Conservation (phyloP, 2,329 filamentous ascomycete genomes). For the Hymenoscyphus infarciens region DNA sequence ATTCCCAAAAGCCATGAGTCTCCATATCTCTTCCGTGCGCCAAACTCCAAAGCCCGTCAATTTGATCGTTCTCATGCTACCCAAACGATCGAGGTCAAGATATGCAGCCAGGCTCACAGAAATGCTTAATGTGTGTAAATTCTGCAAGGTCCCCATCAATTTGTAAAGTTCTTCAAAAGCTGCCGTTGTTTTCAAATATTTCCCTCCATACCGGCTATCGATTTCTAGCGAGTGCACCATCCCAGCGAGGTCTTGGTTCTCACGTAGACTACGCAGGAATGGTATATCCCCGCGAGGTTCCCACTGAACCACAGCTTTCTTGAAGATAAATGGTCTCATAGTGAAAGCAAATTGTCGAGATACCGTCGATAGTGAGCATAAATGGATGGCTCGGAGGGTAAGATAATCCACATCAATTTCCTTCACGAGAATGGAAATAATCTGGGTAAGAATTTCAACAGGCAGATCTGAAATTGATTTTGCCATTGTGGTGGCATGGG, state of each 20-base stretch:
- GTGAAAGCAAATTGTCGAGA: background rate
- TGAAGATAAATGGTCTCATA: background rate
- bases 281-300: background rate
- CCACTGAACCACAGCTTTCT: background rate
- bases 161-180: too few species aligned
- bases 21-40: background rate
- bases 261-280: background rate
- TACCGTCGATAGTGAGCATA: background rate
- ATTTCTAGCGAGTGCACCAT: background rate
- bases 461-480: background rate
- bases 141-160: background rate
- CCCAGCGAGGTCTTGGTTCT: background rate
- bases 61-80: background rate
- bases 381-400: background rate
- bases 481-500: background rate
- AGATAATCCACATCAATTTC: background rate
- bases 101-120: background rate
- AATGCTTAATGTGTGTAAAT: background rate
- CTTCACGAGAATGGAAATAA: background rate
- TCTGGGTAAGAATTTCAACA: background rate
- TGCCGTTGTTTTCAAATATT: too few species aligned
- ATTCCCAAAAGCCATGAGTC: background rate
- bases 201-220: background rate
- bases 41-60: background rate
- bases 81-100: background rate